Percentiles rank a stretch among this genome's conserved stretches.
Evolutionary conservation across 139 green algal genomes (phyloP).

Genomic region (Coccomyxa sp.): DNA sequence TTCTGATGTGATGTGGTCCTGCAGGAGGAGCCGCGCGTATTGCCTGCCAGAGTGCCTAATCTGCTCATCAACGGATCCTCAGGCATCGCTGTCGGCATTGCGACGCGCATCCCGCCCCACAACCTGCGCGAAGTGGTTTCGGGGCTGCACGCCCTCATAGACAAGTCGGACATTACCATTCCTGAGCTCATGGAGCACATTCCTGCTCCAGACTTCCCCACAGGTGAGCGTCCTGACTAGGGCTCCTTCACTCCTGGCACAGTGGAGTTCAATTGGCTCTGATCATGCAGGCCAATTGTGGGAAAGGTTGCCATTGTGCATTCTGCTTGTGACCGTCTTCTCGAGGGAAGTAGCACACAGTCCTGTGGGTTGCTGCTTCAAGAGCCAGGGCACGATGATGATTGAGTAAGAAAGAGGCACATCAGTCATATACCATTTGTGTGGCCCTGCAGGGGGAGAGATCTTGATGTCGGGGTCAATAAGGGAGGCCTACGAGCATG

Average conservation of each 20-base stretch:
- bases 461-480: conserved; percentile 53
- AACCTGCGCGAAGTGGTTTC: conserved; percentile 91
- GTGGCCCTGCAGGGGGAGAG: conserved; percentile 47
- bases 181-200: conserved; percentile 81
- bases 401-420: no score
- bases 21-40: conserved; percentile 83
- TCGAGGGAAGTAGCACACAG: no score
- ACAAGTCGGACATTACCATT: conserved; percentile 70
- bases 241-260: no score
- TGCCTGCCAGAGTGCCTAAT: conserved; percentile 84
- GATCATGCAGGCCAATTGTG: no score
- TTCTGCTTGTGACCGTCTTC: no score
- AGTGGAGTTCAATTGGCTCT: no score
- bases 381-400: no score
- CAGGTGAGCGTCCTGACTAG: no score
- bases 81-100: conserved; percentile 96
- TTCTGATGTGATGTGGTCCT: neutral
- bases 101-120: conserved; percentile 94
- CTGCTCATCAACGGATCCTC: conserved; percentile 92
- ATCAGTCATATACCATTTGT: no score
- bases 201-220: conserved; percentile 94
- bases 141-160: conserved; percentile 73
- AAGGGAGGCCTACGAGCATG: conserved; percentile 59
- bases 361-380: no score
- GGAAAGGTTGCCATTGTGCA: no score